A percentile compares a stretch with the other conserved stretches of the same genome.
Conservation (phyloP, 768 basidiomycete genomes). For the Candolleomyces eurysporus region DNA sequence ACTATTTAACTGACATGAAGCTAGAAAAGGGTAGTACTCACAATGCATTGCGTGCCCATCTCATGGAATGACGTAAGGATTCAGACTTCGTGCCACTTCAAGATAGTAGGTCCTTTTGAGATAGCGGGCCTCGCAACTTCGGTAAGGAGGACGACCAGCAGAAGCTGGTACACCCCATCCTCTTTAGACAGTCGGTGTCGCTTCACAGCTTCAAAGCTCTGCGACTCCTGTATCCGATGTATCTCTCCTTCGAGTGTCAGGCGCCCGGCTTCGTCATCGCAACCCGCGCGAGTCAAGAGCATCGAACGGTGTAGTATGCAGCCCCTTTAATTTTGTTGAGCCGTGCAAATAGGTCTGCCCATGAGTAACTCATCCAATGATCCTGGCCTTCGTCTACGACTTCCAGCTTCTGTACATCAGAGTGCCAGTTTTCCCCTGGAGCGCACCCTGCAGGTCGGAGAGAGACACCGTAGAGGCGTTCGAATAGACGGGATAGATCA, state of each 20-base stretch:
- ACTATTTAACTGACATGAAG: neutral
- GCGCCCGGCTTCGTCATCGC: conserved; percentile 81
- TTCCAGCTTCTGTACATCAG: conserved; percentile 86
- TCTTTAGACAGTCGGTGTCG: conserved; percentile 57
- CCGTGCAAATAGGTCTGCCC: conserved; percentile 86
- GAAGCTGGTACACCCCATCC: conserved; percentile 79
- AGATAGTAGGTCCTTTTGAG: conserved; percentile 61
- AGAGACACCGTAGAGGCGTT: conserved; percentile 82
- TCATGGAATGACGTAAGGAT: conserved; percentile 96
- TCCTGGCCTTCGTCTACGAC: conserved; percentile 82
- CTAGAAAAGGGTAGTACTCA: conserved; percentile 40
- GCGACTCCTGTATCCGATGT: conserved; percentile 44
- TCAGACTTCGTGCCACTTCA: conserved; percentile 94
- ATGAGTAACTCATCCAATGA: conserved; percentile 95
- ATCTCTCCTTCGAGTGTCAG: conserved; percentile 40
- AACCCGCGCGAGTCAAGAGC: conserved; percentile 88
- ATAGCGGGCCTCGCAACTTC: conserved; percentile 72
- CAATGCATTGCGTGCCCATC: conserved; percentile 99
- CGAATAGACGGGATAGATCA: conserved; percentile 88
- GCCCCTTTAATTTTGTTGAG: conserved; percentile 86
- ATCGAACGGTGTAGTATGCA: conserved; percentile 96
- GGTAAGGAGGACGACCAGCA: conserved; percentile 87
- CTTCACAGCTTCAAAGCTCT: conserved; percentile 63
- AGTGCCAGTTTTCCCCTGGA: conserved; percentile 87
- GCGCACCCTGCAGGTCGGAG: conserved; percentile 66